These are phyloP conservation scores for Mucor plumbeus DNA, from an alignment of 371 early-diverging fungal genomes.

Conservation along the genomic window DNA sequence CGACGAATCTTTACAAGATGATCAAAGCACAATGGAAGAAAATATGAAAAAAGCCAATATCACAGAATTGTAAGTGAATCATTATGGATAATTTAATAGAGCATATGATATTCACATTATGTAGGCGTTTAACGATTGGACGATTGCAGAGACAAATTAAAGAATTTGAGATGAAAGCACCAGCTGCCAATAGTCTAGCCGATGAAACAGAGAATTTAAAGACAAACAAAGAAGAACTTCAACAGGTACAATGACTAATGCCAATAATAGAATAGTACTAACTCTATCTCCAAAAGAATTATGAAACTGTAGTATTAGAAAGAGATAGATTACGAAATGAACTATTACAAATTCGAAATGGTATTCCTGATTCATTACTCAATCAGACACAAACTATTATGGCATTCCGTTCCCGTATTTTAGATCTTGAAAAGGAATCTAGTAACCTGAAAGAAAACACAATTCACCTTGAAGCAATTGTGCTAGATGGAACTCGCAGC, in stretches of 20 bases:
- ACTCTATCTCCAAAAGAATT: conserved; percentile 45
- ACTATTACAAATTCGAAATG: conserved; percentile 62
- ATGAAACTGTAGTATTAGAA: conserved; percentile 60
- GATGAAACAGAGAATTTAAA: conserved; percentile 60
- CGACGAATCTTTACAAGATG: conserved; percentile 28
- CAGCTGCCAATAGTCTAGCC: conserved; percentile 21
- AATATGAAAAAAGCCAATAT: conserved; percentile 59
- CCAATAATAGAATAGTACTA: not conserved
- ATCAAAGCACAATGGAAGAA: conserved; percentile 45
- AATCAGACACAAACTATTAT: conserved; percentile 56
- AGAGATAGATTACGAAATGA: conserved; percentile 72
- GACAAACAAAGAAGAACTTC: conserved; percentile 64
- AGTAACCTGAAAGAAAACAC: conserved; percentile 42
- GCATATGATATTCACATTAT: not conserved
- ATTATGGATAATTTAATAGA: too few species aligned
- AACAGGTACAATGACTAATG: conserved; percentile 44
- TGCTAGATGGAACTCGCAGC: conserved; percentile 46
- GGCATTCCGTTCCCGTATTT: conserved; percentile 53
- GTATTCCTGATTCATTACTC: conserved; percentile 52
- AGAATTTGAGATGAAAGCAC: conserved; percentile 33
- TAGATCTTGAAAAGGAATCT: conserved; percentile 55
- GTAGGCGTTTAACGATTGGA: conserved; percentile 44
- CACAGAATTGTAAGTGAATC: conserved; percentile 44
- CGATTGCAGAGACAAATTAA: conserved; percentile 48
- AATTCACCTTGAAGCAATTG: conserved; percentile 32